Base-by-base conservation (phyloP, 257 asterid species). In the Salvia miltiorrhiza region DNA sequence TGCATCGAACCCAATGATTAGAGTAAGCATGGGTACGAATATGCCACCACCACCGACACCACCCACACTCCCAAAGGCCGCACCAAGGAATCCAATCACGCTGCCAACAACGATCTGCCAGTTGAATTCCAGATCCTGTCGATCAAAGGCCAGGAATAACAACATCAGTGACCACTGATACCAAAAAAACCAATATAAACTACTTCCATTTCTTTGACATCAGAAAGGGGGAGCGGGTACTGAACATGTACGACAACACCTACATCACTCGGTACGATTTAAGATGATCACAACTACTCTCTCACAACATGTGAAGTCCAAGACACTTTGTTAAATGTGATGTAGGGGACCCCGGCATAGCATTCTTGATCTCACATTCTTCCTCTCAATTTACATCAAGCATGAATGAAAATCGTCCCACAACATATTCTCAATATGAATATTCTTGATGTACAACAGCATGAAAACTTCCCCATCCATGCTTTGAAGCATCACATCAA, bases 31-130 rank as follows among this genome's bases (percentile, higher is more conserved):
- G 13, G 98, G 98, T 40, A 93, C 97, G 2, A 87, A 93, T 71
- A 93, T 93, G 70, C 98, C 98, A 2, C 98, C 98, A 1, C 98
- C 98, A 0, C 98, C 98, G 65, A 93, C 97, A 50, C 98, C 98
- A 11, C 98, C 98, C 1, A 93, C 98, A 56, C 98, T 93, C 61
- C 98, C 98, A 71, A 93, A 90, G 57, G 98, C 94, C 41, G 97
- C 98, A 69, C 98, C 98, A 67, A 83, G 73, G 90, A 93, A 93
- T 83, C 96, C 98, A 83, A 93, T 76, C 21, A 90, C 71, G 82
- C 86, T 84, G 28, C 97, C 98, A 44, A 87, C 57, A 65, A 93
- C 49, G 23, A 87, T 80, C 78, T 83, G 14, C 97, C 97, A 93
- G 71, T 80, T 87, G 72, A 93, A 88, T 80, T 84, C 59, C 81